These are phyloP conservation scores for Dinochytrium kinnereticum DNA, from an alignment of 371 early-diverging fungal species.

Conservation along the genomic window DNA sequence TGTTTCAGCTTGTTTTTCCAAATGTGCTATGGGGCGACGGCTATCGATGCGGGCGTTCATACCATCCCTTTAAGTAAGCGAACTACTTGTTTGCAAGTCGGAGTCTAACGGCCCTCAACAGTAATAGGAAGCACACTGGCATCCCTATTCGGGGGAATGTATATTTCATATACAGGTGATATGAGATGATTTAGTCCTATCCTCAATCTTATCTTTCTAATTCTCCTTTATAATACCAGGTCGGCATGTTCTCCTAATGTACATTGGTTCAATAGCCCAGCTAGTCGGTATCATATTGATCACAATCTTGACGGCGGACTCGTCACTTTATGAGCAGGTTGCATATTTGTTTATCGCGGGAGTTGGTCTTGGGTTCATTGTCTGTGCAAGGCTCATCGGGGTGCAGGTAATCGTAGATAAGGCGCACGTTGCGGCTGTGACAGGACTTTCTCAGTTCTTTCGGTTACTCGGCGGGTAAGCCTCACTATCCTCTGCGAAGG, in stretches of 20 bases:
- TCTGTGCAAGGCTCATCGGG: constrained; percentile 53
- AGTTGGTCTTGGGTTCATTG: constrained; percentile 50
- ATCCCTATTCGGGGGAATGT: constrained; percentile 48
- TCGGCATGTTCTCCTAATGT: constrained; percentile 57
- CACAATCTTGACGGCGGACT: constrained; percentile 49
- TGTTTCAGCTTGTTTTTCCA: constrained; percentile 19
- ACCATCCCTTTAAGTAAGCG: constrained; percentile 8
- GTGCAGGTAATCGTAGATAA: constrained; percentile 55
- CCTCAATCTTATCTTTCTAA: background rate
- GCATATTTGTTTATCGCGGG: constrained; percentile 58
- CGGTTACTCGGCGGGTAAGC: constrained; percentile 68
- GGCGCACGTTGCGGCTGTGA: constrained; percentile 63
- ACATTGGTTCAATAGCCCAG: constrained; percentile 44
- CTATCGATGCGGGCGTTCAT: constrained; percentile 3
- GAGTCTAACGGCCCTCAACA: too few relatives aligned
- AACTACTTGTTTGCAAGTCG: too few relatives aligned
- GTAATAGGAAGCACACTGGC: background rate
- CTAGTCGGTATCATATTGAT: constrained; percentile 53
- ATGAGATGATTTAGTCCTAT: background rate
- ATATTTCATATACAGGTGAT: constrained; percentile 48
- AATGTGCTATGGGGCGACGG: constrained; percentile 6
- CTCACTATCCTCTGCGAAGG: constrained; percentile 66
- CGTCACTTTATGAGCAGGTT: constrained; percentile 51
- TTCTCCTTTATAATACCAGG: constrained; percentile 58
- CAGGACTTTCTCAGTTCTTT: constrained; percentile 62